Evolutionary conservation across 2,329 filamentous ascomycete species (phyloP).

Genomic region (Stenocarpella maydis): DNA sequence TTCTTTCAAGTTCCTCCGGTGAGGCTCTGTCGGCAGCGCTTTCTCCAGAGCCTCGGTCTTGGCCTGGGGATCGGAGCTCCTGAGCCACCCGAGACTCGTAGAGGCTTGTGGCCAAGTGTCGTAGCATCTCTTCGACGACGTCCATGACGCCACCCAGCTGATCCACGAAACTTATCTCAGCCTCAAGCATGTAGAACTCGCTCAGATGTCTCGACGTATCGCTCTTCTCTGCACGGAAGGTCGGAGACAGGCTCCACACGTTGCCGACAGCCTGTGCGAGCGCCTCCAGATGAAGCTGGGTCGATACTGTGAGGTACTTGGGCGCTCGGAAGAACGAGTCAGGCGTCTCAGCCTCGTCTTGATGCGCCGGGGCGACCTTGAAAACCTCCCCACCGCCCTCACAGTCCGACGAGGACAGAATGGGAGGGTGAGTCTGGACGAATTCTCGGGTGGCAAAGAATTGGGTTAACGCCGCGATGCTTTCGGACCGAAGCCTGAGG

Average conservation of each 20-base stretch:
- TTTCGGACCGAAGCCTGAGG: conserved; percentile 82
- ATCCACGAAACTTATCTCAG: conserved; percentile 82
- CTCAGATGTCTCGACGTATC: conserved; percentile 93
- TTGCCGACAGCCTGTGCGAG: conserved; percentile 86
- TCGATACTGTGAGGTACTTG: conserved; percentile 97
- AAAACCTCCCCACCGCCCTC: conserved; percentile 97
- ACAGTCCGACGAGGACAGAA: conserved; percentile 96
- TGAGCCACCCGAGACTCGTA: conserved; percentile 51
- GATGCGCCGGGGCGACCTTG: conserved; percentile 61
- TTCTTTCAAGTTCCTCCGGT: conserved; percentile 62
- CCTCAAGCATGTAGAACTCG: conserved; percentile 99
- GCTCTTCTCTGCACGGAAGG: conserved; percentile 91
- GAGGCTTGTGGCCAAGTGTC: conserved; percentile 54
- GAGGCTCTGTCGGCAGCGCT: conserved; percentile 50
- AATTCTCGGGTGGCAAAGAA: conserved; percentile 79
- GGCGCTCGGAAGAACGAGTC: conserved; percentile 79
- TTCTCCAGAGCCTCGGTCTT: conserved; percentile 35
- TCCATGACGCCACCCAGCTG: conserved; percentile 77
- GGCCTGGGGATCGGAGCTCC: conserved; percentile 50
- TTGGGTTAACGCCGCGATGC: conserved; percentile 74
- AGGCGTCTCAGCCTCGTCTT: conserved; percentile 46
- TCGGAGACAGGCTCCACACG: conserved; percentile 94
- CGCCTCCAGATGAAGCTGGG: conserved; percentile 93
- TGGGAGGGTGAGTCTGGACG: conserved; percentile 87
- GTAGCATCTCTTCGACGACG: conserved; percentile 81